phyloP scores from a whole-genome alignment of 1,284 basidiomycete species.

The Thelephora terrestris region DNA sequence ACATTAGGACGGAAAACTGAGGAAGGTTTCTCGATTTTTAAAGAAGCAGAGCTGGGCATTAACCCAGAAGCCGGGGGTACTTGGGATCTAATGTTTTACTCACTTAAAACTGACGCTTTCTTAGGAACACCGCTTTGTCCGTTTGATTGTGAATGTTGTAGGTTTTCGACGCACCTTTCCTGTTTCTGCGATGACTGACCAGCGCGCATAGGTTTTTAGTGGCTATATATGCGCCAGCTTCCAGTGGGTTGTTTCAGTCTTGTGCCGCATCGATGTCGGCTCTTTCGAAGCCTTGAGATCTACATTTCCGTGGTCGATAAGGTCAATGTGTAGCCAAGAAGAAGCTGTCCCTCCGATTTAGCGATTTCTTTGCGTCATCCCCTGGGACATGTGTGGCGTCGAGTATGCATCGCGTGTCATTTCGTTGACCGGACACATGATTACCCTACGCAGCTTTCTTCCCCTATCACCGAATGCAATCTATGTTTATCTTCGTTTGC shows the following conservation, averaged over 20 bases:
- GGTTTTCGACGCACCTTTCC: conserved; percentile 7
- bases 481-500: no score
- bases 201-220: conserved; percentile 36
- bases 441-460: no score
- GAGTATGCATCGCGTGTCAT: background rate
- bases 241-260: background rate
- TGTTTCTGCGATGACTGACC: background rate
- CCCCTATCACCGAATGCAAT: no score
- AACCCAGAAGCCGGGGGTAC: conserved; percentile 67
- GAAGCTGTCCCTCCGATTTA: conserved; percentile 16
- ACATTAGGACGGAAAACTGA: conserved; percentile 69
- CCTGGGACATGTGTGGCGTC: background rate
- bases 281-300: conserved; percentile 54
- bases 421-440: background rate
- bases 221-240: conserved; percentile 1
- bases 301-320: conserved; percentile 33
- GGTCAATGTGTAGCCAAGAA: conserved; percentile 63
- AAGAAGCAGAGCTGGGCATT: conserved; percentile 80
- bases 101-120: conserved; percentile 16
- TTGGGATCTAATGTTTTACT: background rate
- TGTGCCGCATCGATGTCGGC: conserved; percentile 23
- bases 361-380: conserved; percentile 5
- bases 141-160: conserved; percentile 26
- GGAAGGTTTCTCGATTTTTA: conserved; percentile 79
- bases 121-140: conserved; percentile 26